Evolutionary conservation across 169 alveolate genomes (phyloP).

Genomic region (Fabrea salina): DNA sequence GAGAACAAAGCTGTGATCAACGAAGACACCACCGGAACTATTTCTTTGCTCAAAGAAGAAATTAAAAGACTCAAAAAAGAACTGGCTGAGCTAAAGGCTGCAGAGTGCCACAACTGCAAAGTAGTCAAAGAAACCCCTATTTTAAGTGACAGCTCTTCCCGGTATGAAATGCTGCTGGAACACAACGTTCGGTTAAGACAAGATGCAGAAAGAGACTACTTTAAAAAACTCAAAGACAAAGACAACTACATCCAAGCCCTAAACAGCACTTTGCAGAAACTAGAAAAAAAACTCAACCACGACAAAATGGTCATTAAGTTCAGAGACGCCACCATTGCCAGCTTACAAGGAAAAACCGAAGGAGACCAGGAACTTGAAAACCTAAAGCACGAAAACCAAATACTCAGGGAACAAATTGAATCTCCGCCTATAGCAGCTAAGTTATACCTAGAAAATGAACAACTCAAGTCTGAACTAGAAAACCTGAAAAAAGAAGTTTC

Average conservation of each 20-base stretch:
- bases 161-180: not conserved
- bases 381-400: not conserved
- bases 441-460: slow-evolving; percentile 13
- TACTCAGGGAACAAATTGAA: not conserved
- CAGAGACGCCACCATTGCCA: not conserved
- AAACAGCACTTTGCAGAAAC: not conserved
- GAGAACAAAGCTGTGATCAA: slow-evolving; percentile 79
- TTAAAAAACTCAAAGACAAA: not conserved
- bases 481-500: not conserved
- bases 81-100: not conserved
- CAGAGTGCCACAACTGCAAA: not conserved
- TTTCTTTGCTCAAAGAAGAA: slow-evolving; percentile 50
- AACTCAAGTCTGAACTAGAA: not conserved
- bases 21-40: slow-evolving; percentile 74
- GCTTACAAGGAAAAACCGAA: not conserved
- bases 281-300: not conserved
- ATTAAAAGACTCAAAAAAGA: slow-evolving; percentile 39
- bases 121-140: not conserved
- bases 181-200: not conserved
- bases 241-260: not conserved
- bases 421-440: slow-evolving; percentile 28
- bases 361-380: not conserved
- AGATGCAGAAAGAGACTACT: not conserved
- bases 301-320: slow-evolving; percentile 13
- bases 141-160: not conserved